phyloP scores from a whole-genome alignment of 441 rosid species.

The Daphne laureola region DNA sequence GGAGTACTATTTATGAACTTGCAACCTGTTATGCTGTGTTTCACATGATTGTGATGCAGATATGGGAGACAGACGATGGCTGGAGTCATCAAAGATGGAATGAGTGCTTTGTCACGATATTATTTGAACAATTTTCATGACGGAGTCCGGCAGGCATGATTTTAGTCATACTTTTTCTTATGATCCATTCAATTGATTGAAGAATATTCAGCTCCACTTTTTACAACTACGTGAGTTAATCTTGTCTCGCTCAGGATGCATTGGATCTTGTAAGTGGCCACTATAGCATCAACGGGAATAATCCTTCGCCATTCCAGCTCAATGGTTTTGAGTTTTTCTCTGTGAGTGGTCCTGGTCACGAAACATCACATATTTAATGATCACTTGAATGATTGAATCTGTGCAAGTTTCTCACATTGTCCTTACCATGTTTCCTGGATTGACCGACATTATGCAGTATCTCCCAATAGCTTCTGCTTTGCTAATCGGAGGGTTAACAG shows the following conservation, averaged over 20 bases:
- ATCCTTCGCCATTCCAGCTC: conserved; percentile 75
- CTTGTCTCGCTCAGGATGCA: conserved; percentile 59
- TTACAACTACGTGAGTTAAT: conserved; percentile 5
- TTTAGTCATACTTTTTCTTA: conserved; percentile 1
- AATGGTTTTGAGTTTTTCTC: conserved; percentile 61
- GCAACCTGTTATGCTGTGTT: conserved; percentile 5
- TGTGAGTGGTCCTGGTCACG: conserved; percentile 31
- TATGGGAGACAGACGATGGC: conserved; percentile 77
- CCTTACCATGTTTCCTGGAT: conserved; percentile 8
- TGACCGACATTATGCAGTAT: conserved; percentile 46
- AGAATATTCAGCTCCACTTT: conserved; percentile 3
- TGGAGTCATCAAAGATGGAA: conserved; percentile 80
- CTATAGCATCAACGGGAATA: conserved; percentile 55
- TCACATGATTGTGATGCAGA: conserved; percentile 31
- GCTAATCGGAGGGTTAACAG: conserved; percentile 81
- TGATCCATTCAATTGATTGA: conserved; percentile 4
- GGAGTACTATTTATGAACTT: conserved; percentile 10
- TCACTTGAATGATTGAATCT: background rate
- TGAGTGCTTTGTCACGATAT: conserved; percentile 90
- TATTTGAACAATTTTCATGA: conserved; percentile 92
- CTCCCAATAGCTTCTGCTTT: conserved; percentile 91
- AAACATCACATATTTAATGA: background rate
- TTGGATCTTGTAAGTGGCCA: conserved; percentile 90
- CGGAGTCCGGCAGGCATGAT: conserved; percentile 90
- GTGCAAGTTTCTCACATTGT: background rate